Base-by-base conservation (phyloP, 73 alveolate species). In the Paramecium primaurelia region DNA sequence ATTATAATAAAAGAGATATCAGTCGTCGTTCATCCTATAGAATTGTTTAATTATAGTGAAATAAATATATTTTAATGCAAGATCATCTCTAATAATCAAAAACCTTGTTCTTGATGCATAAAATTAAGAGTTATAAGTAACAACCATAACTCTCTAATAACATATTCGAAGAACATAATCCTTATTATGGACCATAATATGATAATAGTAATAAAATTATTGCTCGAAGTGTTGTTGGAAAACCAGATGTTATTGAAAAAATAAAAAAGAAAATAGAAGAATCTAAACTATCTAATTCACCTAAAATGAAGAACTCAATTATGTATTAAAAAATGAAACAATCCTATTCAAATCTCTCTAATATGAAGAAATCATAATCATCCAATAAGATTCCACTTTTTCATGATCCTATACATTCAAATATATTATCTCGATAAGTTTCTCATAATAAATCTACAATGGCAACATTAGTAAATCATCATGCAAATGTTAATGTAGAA, bases 151-250 rank as follows among this genome's bases (percentile, higher is more conserved):
- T 12, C 28, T 32, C 28, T 7, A 32, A 64, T 6, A 64, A 64
- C 30, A 64, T 64, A 3, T 64, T 64, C 3, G 49, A 64, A 64
- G 37, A 16, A 59, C n/a, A 30, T 26, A 20, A 59, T 30, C 84
- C 20, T 28, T 32, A 16, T 34, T 12, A 28, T n/a, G 89, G 93
- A 5, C 93, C 93, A 4, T 68, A 87, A 68, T 87, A 16, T 87
- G 93, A 87, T 68, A 51, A 40, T 12, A 68, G 68, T 14, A 80
- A 80, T 32, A 86, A 86, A 25, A 86, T 86, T n/a, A 68, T 87
- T 34, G 77, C 77, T 60, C 89, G 89, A 22, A 64, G 87, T 30
- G 51, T 87, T 30, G 89, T 87, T 34, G 93, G 93, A 30, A 87
- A 87, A 32, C 89, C 89, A 8, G 93, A 87, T 26, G 25, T 59